These are phyloP conservation scores for Fraxinus velutina DNA, from an alignment of 305 asterid species.

Conservation along the genomic window DNA sequence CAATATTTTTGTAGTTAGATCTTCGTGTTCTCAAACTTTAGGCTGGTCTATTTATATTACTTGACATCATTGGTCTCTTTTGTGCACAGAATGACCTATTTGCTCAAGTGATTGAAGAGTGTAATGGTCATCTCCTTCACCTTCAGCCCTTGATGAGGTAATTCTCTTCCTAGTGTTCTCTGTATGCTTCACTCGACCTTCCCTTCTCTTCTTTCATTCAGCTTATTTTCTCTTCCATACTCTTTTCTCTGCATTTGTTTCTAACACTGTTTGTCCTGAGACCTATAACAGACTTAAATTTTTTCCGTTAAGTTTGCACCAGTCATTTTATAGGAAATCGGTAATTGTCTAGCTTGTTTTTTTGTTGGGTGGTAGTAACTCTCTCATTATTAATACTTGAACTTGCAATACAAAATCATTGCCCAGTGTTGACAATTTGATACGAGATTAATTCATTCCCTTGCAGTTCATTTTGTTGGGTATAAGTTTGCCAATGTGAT, in stretches of 20 bases:
- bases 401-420: neutral
- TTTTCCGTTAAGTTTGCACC: neutral
- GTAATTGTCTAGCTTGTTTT: neutral
- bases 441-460: neutral
- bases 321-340: neutral
- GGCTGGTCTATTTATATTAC: slow-evolving; percentile 17
- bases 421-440: neutral
- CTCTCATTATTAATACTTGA: neutral
- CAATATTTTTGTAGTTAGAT: neutral
- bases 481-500: neutral
- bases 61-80: slow-evolving; percentile 18
- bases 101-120: slow-evolving; percentile 79
- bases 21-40: neutral
- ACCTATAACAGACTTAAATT: neutral
- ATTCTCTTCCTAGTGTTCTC: slow-evolving; percentile 4
- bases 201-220: neutral
- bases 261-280: neutral
- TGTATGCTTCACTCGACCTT: neutral
- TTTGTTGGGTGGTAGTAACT: neutral
- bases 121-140: slow-evolving; percentile 58
- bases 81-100: slow-evolving; percentile 56
- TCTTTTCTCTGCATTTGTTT: neutral
- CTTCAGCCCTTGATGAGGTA: slow-evolving; percentile 78
- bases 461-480: neutral
- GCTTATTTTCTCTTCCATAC: neutral